phyloP scores from a whole-genome alignment of 345 rosid species.

The Hypericum perforatum region DNA sequence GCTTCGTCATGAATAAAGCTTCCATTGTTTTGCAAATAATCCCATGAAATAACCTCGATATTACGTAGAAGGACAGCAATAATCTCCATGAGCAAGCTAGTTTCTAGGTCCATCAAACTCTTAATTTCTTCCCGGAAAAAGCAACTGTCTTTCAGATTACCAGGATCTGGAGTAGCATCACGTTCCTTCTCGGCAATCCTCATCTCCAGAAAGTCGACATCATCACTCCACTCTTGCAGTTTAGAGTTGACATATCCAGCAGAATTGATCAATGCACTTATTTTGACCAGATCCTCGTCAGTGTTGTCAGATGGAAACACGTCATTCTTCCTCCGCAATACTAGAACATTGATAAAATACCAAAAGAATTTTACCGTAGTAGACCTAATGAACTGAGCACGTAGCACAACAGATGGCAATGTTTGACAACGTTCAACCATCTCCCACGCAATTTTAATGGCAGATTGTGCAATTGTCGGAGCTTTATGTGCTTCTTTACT shows the following conservation, averaged over 20 bases:
- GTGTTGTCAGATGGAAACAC: conserved; percentile 23
- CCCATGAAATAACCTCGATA: conserved; percentile 45
- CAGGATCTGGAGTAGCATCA: conserved; percentile 5
- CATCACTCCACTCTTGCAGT: conserved; percentile 75
- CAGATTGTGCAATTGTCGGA: conserved; percentile 47
- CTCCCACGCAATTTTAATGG: conserved; percentile 35
- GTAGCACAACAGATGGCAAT: conserved; percentile 30
- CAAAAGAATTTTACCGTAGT: conserved; percentile 58
- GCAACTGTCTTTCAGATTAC: conserved; percentile 19
- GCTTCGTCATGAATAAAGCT: conserved; percentile 23
- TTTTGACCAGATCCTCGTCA: conserved; percentile 29
- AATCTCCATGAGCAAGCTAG: conserved; percentile 62
- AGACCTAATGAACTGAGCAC: conserved; percentile 46
- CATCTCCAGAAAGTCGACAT: conserved; percentile 52
- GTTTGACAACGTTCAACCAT: conserved; percentile 50
- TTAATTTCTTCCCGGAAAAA: conserved; percentile 63
- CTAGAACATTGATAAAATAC: conserved; percentile 44
- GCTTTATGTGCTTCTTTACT: conserved; percentile 53
- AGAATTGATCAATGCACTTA: conserved; percentile 54
- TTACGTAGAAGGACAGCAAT: conserved; percentile 39
- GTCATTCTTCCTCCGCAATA: conserved; percentile 35
- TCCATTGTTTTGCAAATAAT: conserved; percentile 23
- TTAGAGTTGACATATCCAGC: conserved; percentile 53
- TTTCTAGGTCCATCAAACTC: conserved; percentile 45
- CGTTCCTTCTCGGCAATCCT: conserved; percentile 26